These are phyloP conservation scores for Penicillium psychrofluorescens DNA, from an alignment of 495 filamentous ascomycete genomes.

Conservation along the genomic window DNA sequence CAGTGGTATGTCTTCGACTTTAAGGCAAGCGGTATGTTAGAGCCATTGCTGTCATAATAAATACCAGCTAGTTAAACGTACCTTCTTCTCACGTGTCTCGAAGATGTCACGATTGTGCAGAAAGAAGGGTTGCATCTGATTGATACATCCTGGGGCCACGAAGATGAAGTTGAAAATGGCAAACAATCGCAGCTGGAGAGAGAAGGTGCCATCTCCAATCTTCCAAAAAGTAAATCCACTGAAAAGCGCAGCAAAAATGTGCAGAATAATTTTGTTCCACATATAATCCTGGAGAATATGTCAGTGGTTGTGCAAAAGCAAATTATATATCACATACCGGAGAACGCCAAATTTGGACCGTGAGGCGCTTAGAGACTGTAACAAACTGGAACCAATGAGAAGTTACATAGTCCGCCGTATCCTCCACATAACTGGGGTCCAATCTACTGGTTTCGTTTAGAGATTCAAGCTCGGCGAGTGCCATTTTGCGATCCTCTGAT, in stretches of 20 bases:
- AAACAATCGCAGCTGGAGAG: conserved; percentile 31
- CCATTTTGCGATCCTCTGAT: conserved; percentile 54
- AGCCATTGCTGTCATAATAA: conserved; percentile 45
- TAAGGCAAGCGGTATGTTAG: conserved; percentile 41
- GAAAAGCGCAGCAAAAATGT: conserved; percentile 33
- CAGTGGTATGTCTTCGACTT: conserved; percentile 53
- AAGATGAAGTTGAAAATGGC: conserved; percentile 71
- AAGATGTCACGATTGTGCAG: conserved; percentile 68
- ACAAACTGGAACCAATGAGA: conserved; percentile 41
- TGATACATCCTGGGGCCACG: conserved; percentile 72
- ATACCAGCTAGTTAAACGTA: conserved; percentile 41
- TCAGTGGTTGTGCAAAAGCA: conserved; percentile 41
- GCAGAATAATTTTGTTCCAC: conserved; percentile 36
- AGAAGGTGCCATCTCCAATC: conserved; percentile 31
- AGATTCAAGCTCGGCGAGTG: conserved; percentile 51
- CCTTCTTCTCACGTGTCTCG: conserved; percentile 66
- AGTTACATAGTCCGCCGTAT: conserved; percentile 41
- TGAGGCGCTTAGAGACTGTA: conserved; percentile 53
- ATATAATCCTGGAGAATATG: conserved; percentile 34
- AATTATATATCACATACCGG: conserved; percentile 49
- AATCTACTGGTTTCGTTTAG: conserved; percentile 43
- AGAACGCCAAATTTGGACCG: conserved; percentile 80
- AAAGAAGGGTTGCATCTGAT: conserved; percentile 85
- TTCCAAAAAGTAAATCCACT: conserved; percentile 42
- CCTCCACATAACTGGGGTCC: conserved; percentile 32